These are phyloP conservation scores for Quercus lobata DNA, from an alignment of 331 rosid genomes.

Conservation along the genomic window DNA sequence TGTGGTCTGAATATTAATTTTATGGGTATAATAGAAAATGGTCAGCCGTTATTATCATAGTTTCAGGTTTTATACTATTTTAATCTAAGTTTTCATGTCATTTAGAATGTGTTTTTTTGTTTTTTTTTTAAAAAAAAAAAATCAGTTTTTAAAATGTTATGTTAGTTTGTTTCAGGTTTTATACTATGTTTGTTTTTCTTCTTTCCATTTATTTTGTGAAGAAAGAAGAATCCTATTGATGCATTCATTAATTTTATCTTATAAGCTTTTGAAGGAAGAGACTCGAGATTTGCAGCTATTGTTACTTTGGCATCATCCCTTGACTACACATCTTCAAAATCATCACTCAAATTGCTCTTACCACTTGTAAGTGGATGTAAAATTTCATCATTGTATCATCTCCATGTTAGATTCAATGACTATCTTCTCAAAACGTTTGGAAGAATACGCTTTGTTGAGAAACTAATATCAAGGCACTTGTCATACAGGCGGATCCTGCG, in stretches of 20 bases:
- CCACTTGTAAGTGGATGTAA: slow-evolving; percentile 77
- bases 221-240: background rate
- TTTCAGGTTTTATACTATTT: background rate
- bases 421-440: background rate
- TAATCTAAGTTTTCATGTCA: background rate
- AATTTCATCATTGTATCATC: background rate
- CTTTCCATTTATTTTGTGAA: background rate
- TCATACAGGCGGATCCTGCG: slow-evolving; percentile 95
- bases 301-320: slow-evolving; percentile 95
- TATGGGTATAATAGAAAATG: background rate
- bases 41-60: background rate
- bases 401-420: slow-evolving; percentile 10
- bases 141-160: background rate
- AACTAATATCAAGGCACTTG: slow-evolving; percentile 31
- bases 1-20: background rate
- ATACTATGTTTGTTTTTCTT: background rate
- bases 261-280: slow-evolving; percentile 76
- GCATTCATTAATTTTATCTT: background rate
- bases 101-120: background rate
- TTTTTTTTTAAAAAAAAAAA: background rate
- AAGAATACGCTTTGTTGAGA: slow-evolving; percentile 3
- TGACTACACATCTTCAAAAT: slow-evolving; percentile 88
- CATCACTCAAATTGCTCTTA: slow-evolving; percentile 73
- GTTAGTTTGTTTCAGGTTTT: no score
- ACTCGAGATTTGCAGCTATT: slow-evolving; percentile 75